Percentiles rank a stretch among this genome's conserved stretches.
These are phyloP conservation scores for Cystodermella granulosa DNA, from an alignment of 1,284 basidiomycete genomes.

Conservation along the genomic window DNA sequence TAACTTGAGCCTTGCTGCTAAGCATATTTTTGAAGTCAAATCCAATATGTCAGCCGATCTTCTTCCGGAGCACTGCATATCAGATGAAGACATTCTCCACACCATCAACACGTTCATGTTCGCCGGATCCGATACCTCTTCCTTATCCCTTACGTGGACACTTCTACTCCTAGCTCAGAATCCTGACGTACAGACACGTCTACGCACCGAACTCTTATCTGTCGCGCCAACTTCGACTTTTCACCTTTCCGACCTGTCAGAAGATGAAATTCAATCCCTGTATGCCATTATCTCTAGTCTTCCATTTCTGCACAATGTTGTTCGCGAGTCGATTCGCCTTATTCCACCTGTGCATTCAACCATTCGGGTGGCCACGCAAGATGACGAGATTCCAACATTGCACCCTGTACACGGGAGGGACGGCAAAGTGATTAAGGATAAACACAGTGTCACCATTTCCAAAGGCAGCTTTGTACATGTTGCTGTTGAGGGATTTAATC, in stretches of 20 bases:
- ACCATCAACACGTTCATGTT: constrained; percentile 85
- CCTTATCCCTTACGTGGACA: constrained; percentile 74
- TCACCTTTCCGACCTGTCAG: constrained; percentile 42
- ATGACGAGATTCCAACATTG: constrained; percentile 69
- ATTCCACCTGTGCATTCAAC: constrained; percentile 79
- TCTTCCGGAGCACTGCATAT: constrained; percentile 63
- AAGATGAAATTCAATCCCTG: constrained; percentile 60
- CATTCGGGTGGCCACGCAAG: constrained; percentile 65
- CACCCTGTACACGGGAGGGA: constrained; percentile 57
- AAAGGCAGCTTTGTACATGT: constrained; percentile 73
- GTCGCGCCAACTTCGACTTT: constrained; percentile 34
- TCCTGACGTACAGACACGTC: constrained; percentile 56
- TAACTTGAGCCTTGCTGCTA: constrained; percentile 2
- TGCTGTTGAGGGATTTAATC: constrained; percentile 70
- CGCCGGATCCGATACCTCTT: constrained; percentile 80
- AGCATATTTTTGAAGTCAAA: constrained; percentile 50
- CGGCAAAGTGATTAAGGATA: constrained; percentile 42
- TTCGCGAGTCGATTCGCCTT: constrained; percentile 67
- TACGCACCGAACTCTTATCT: constrained; percentile 57
- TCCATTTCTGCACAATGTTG: constrained; percentile 73
- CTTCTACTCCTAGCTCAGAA: constrained; percentile 64
- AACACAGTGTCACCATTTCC: constrained; percentile 48
- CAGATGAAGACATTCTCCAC: constrained; percentile 73
- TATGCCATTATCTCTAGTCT: constrained; percentile 55
- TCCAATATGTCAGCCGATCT: constrained; percentile 65